A percentile compares a stretch with the other conserved stretches of the same genome.
These are phyloP conservation scores for Calvatia gigantea DNA, from an alignment of 768 basidiomycete genomes.

Conservation along the genomic window DNA sequence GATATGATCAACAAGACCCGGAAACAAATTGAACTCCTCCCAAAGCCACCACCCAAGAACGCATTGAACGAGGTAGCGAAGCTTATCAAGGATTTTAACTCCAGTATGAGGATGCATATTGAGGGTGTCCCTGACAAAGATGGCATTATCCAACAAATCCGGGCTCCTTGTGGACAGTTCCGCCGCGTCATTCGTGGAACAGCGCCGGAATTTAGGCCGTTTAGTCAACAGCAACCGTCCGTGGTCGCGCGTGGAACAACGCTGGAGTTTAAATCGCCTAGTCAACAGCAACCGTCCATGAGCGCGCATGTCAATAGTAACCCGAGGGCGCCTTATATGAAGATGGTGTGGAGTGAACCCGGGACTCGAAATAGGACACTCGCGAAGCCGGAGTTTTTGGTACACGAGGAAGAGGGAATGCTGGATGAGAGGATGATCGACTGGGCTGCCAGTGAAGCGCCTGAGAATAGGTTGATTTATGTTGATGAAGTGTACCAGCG, in stretches of 20 bases:
- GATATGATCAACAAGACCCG: slow-evolving; percentile 38
- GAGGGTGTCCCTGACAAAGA: slow-evolving; percentile 49
- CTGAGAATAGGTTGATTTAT: slow-evolving; percentile 11
- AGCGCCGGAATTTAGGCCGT: slow-evolving; percentile 57
- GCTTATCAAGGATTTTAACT: slow-evolving; percentile 43
- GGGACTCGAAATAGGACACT: slow-evolving; percentile 16
- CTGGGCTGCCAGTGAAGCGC: slow-evolving; percentile 8
- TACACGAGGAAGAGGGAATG: slow-evolving; percentile 19
- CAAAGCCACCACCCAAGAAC: slow-evolving; percentile 51
- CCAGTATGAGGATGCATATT: slow-evolving; percentile 40
- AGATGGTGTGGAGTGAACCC: slow-evolving; percentile 15
- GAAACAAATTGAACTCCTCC: slow-evolving; percentile 27
- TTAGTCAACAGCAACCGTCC: no score
- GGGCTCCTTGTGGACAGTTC: slow-evolving; percentile 46
- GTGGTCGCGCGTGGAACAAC: no score
- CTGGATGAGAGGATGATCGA: slow-evolving; percentile 16
- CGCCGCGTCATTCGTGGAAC: slow-evolving; percentile 44
- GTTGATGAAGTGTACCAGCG: slow-evolving; percentile 23
- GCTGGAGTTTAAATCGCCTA: no score
- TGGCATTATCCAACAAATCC: slow-evolving; percentile 56
- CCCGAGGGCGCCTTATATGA: no score
- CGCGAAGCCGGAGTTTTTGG: slow-evolving; percentile 18
- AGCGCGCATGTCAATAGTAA: no score
- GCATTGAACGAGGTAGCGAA: slow-evolving; percentile 52
- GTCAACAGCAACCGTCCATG: no score